Evolutionary conservation across 345 rosid species (phyloP).

Genomic region (Aurinia saxatilis): DNA sequence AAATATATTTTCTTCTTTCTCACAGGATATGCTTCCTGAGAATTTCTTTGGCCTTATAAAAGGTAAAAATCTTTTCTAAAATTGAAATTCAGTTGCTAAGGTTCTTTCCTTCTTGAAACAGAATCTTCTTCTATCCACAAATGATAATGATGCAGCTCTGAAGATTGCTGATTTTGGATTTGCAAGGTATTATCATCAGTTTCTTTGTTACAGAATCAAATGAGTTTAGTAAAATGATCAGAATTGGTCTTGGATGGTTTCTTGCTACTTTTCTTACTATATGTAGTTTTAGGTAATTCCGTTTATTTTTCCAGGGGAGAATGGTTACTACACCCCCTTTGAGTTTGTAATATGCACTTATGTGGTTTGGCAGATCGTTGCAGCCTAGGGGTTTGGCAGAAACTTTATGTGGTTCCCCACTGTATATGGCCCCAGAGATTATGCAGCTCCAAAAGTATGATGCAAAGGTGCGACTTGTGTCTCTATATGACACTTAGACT

Average conservation of each 20-base stretch:
- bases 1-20: too few species aligned
- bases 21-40: too few species aligned
- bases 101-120: constrained; percentile 43
- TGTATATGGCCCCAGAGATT: constrained; percentile 99
- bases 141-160: constrained; percentile 49
- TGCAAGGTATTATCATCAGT: constrained; percentile 64
- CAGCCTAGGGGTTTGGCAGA: constrained; percentile 94
- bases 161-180: constrained; percentile 99
- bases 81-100: constrained; percentile 15
- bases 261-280: constrained; percentile 28
- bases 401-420: constrained; percentile 96
- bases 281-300: constrained; percentile 17
- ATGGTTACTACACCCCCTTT: not conserved
- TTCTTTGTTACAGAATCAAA: constrained; percentile 24
- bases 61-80: not conserved
- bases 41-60: not conserved
- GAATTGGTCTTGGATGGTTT: constrained; percentile 24
- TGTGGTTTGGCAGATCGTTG: constrained; percentile 52
- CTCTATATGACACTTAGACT: not conserved
- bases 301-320: constrained; percentile 17
- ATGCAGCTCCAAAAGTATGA: constrained; percentile 98
- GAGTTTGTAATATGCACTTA: too few species aligned
- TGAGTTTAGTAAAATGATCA: constrained; percentile 21
- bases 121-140: constrained; percentile 91
- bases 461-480: constrained; percentile 64